phyloP scores from a whole-genome alignment of 805 yeast genomes.

The Kregervanrija fluxuum region DNA sequence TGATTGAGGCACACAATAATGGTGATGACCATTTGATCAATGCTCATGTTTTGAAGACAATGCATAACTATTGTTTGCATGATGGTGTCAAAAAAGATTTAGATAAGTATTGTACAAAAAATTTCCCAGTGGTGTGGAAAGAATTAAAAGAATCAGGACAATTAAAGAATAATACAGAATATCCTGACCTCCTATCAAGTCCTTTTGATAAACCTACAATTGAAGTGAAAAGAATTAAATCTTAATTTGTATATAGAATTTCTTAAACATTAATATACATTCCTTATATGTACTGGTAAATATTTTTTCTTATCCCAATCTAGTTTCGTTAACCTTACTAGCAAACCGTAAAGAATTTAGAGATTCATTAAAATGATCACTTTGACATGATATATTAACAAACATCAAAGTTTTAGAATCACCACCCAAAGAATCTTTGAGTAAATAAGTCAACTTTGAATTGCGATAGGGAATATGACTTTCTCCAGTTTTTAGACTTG shows the following conservation, averaged over 20 bases:
- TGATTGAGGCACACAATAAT: conserved; percentile 40
- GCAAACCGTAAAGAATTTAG: conserved; percentile 86
- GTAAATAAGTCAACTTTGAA: conserved; percentile 71
- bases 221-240: conserved; percentile 8
- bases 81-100: conserved; percentile 29
- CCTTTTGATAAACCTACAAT: conserved; percentile 15
- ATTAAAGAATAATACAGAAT: conserved; percentile 25
- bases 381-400: conserved; percentile 74
- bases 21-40: conserved; percentile 35
- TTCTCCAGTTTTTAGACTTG: conserved; percentile 24
- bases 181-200: conserved; percentile 25
- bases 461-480: conserved; percentile 61
- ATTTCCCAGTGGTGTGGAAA: conserved; percentile 32
- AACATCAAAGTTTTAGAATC: conserved; percentile 88
- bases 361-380: conserved; percentile 63
- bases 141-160: conserved; percentile 24
- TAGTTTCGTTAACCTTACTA: conserved; percentile 62
- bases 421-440: conserved; percentile 81
- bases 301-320: conserved; percentile 2
- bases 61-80: conserved; percentile 41
- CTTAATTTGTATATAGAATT: conserved; percentile 3
- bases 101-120: conserved; percentile 32
- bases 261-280: conserved; percentile 3
- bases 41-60: conserved; percentile 36
- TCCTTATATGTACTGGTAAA: not conserved